Base-by-base conservation (phyloP, 2,329 filamentous ascomycete genomes). In the Myriosclerotinia curreyana region DNA sequence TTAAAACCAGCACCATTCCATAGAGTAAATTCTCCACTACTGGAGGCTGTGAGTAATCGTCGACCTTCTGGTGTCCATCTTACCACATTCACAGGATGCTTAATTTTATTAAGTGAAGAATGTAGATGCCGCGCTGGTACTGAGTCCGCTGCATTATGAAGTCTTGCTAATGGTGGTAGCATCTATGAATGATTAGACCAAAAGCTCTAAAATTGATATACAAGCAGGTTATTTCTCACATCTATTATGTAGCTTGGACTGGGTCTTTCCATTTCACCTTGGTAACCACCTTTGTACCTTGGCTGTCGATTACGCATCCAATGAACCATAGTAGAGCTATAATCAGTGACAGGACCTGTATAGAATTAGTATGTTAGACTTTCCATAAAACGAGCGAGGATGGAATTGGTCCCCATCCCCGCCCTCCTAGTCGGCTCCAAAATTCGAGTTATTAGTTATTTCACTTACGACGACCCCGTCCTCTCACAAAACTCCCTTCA, bases 1-100 rank as follows among this genome's bases (percentile, higher is more conserved):
- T 99, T 98, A 83, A 99, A 99, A 31, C 92, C 94, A 51, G 94
- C 98, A 68, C 95, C 95, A 75, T 99, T 99, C 95, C 95, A 99
- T 4, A 99, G 79, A 48, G 96, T 99, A 73, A 99, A 99, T 76
- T 99, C 95, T 73, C 95, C 95, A 75, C 94, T 98, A 70, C 92
- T 96, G 0, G 93, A 96, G 28, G 92, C 95, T 0, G 95, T 98
- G 74, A 99, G 82, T 64, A 99, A 80, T 70, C 95, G 84, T 66
- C 95, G 88, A 36, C 95, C 95, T 77, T 99, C 95, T 8, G 95
- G 95, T 20, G 96, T 99, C 95, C 95, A 99, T 76, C 92, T 86
- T 49, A 99, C 94, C 11, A 98, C 91, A 69, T 97, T 98, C 74
- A 99, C 91, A 1, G 95, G 95, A 71, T 98, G 95, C 74, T 96